Evolutionary conservation across 2,329 filamentous ascomycete genomes (phyloP), one percentile per base, ranked within the genome.

Genomic region (Nemania serpens): DNA sequence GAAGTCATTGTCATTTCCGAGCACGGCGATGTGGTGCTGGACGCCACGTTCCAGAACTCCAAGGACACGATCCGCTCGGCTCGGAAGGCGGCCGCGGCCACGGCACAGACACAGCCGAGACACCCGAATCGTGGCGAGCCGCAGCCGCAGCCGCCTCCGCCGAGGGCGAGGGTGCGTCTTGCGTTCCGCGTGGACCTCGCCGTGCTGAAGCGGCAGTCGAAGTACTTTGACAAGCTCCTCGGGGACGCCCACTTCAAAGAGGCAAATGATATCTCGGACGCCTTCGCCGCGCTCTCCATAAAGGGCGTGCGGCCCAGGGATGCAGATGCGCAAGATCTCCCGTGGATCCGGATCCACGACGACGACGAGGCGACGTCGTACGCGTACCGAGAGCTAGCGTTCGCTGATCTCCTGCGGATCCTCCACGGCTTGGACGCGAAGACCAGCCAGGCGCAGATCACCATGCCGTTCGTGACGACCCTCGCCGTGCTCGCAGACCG

Each of bases 401-500:
- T 90, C 65, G 82, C 82, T 50, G 90, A 91, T 71, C 84, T 93
- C 67, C 76, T 93, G 22, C 79, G 82, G 17, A 84, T 90, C 17
- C 76, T 91, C 17, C 90, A 93, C 71, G 81, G 81, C 20, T 76
- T 76, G 49, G 81, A 84, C 39, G 74, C 79, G 17, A 43, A 53
- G 53, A 59, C 65, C 6, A 41, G 20, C 25, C 66, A 65, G n/a
- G 77, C 76, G 51, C 74, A 77, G 1, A 78, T 82, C 18, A 83
- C 82, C 15, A 81, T 91, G 65, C 76, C 83, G 6, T 89, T 89
- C 65, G 78, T 90, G 11, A 84, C 87, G 13, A 89, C 88, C 1
- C 77, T 93, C 42, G 86, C 88, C 42, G 82, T 91, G 53, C 82
- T 91, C 58, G 88, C 89, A 10, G 90, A 93, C 73, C 84, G 88